Base-by-base conservation (phyloP, 1,284 basidiomycete genomes). In the Coriolopsis trogii region DNA sequence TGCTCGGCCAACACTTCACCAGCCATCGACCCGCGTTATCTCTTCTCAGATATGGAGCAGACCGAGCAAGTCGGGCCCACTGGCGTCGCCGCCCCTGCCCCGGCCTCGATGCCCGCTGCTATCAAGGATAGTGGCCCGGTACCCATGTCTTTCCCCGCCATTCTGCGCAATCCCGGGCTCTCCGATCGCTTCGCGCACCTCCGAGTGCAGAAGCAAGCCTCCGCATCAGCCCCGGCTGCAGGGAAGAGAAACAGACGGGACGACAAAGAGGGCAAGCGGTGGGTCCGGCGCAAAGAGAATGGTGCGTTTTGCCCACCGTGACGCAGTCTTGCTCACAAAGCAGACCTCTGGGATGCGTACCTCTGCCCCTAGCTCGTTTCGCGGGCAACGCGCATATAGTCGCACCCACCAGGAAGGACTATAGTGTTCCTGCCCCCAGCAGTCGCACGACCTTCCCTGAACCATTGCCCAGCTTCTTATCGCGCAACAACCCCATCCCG, bases 241-340 rank as follows among this genome's bases (percentile, higher is more conserved):
- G 57, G 62, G 6, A 70, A 71, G 66, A 81, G 75, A 65, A 72
- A 59, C 45, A 71, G 69, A 44, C 54, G 70, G 30, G 79, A 81
- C 42, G 82, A 84, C 40, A 84, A 82, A 51, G 85, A 89, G 58
- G 90, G 89, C 33, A 91, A 87, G 68, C 83, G 87, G 21, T 88
- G 85, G 82, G 68, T 83, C 6, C 71, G 87, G 58, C 77, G 89
- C 28, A 86, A 82, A 63, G 89, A 91, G 61, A 92, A 92, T 55
- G 83, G 89, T 89, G 36, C 45, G 77, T 68, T 18, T 13, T 42
- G 9, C 21, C 40, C 4, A 15, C 29, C 24, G 12, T 23, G 23
- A 13, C 31, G 41, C 46, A 10, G 29, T 7, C 18, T 16, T 38
- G 41, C 45, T 43, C 36, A 41, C 48, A 41, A 21, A 18, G 13